Percentiles rank a stretch among this genome's conserved stretches.
Conservation (phyloP, 495 filamentous ascomycete species). For the Penicillium canescens region DNA sequence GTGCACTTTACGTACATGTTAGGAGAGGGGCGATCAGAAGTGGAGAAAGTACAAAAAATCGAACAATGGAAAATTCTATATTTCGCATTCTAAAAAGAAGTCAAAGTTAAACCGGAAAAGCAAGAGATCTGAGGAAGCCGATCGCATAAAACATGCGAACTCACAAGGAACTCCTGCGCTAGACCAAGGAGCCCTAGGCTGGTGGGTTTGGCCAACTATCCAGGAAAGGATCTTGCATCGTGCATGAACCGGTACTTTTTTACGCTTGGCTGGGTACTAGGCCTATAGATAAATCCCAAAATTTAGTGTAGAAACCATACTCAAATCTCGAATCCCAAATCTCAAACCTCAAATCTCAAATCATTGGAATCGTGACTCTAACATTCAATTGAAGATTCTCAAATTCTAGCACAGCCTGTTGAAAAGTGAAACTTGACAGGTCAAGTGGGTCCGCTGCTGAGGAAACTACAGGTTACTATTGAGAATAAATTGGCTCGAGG, state of each 20-base stretch:
- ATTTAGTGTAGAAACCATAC: not conserved
- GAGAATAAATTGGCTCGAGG: conserved; percentile 19
- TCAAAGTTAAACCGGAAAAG: not conserved
- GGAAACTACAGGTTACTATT: conserved; percentile 19
- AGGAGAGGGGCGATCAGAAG: not conserved
- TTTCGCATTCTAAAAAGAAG: not conserved
- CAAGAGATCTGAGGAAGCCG: conserved; percentile 18
- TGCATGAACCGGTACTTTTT: conserved; percentile 29
- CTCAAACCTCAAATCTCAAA: not conserved
- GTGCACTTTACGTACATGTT: not conserved
- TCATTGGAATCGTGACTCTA: not conserved
- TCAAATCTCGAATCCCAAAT: not conserved
- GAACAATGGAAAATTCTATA: not conserved
- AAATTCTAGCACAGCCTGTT: conserved; percentile 11
- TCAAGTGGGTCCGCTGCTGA: conserved; percentile 20
- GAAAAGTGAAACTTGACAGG: conserved; percentile 27
- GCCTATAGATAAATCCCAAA: not conserved
- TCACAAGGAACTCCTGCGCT: not conserved
- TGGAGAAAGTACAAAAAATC: not conserved
- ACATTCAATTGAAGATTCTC: not conserved
- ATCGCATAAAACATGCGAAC: conserved; percentile 6
- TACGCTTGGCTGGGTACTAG: conserved; percentile 11
- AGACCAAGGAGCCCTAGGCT: too few species aligned
- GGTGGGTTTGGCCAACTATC: not conserved
- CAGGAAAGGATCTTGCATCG: conserved; percentile 14